Conservation (phyloP, 441 rosid genomes). For the Omphalea diandra region DNA sequence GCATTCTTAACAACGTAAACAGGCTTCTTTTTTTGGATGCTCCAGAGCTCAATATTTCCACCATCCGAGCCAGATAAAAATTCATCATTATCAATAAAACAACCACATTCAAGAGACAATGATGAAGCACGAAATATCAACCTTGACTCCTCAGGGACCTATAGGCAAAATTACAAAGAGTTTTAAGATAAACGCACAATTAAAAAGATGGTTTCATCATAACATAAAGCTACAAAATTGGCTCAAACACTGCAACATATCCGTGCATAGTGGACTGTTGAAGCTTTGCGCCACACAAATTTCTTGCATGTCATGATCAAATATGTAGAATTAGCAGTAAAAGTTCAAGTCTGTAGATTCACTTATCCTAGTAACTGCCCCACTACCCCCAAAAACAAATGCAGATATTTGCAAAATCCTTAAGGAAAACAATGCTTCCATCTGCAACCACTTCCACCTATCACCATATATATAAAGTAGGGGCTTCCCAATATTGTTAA, state of each 20-base stretch:
- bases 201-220: background rate
- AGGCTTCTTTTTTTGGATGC: constrained; percentile 67
- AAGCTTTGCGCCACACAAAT: background rate
- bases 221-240: background rate
- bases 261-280: background rate
- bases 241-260: background rate
- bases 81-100: constrained; percentile 79
- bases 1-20: constrained; percentile 67
- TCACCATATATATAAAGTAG: background rate
- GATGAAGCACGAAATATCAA: constrained; percentile 76
- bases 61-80: constrained; percentile 93
- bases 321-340: background rate
- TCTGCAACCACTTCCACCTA: background rate
- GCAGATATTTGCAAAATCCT: background rate
- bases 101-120: constrained; percentile 84
- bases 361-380: background rate
- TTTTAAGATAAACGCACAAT: background rate
- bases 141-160: constrained; percentile 82
- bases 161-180: constrained; percentile 19
- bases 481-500: background rate
- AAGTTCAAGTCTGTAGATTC: no score
- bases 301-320: background rate
- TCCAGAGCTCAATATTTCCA: constrained; percentile 88
- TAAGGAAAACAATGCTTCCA: background rate
- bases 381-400: background rate